Percentiles rank a stretch among this genome's conserved stretches.
phyloP scores from a whole-genome alignment of 108 stramenopile genomes.

The Phaeodactylum tricornutum region DNA sequence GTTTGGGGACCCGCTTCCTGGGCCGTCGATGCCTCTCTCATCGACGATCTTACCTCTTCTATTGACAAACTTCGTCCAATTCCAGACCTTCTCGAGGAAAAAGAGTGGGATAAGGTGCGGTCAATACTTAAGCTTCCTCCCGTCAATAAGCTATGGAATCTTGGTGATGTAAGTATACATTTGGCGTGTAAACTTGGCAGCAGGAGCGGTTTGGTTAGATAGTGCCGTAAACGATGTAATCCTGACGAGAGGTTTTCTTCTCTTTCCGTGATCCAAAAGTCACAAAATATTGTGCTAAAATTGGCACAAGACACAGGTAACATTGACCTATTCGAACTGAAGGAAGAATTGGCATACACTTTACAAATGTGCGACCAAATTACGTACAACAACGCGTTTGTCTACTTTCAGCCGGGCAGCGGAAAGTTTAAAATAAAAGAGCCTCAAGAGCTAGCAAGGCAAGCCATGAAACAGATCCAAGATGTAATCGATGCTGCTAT shows the following conservation, averaged over 20 bases:
- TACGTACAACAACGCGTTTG: conserved; percentile 29
- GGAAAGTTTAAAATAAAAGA: conserved; percentile 33
- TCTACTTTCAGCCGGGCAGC: conserved; percentile 4
- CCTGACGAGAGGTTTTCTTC: no score
- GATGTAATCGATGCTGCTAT: conserved; percentile 25
- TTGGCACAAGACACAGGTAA: conserved; percentile 55
- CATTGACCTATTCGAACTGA: conserved; percentile 53
- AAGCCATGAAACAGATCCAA: conserved; percentile 35
- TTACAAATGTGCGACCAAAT: conserved; percentile 74
- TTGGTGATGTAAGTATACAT: conserved; percentile 34
- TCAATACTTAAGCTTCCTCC: conserved; percentile 68
- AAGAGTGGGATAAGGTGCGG: conserved; percentile 64
- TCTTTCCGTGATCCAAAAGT: no score
- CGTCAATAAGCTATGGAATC: conserved; percentile 64
- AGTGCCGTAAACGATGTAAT: no score
- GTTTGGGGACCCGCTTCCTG: no score
- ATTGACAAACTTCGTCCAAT: conserved; percentile 36
- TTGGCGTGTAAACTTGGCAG: no score
- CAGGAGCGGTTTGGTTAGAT: no score
- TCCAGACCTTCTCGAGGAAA: conserved; percentile 33
- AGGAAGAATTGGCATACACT: conserved; percentile 52
- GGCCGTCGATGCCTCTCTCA: no score
- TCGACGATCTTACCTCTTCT: no score
- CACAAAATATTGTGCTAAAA: conserved; percentile 42
- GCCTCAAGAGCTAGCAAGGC: conserved; percentile 36